Evolutionary conservation across 805 yeast genomes (phyloP), one percentile per base, ranked within the genome.

Genomic region (Candida quercuum): DNA sequence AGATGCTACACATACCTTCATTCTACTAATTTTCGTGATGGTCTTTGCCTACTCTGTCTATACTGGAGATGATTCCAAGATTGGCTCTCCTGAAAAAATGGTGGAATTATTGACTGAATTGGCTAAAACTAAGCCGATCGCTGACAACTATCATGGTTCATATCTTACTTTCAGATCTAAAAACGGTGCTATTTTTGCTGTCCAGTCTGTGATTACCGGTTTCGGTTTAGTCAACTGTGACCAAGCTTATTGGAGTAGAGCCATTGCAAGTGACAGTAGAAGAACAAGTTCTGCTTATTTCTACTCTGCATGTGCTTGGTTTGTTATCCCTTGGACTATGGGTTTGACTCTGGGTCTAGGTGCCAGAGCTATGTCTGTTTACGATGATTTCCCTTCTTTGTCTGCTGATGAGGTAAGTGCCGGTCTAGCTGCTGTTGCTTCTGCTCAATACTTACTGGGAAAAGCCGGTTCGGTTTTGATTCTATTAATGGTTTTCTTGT

Each of bases 1-100:
- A 12, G 78, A 74, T 50, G 73, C 72, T 51, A 60, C 65, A 14
- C 77, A 72, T 51, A 69, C 75, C 2, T 66, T 69, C 32, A 63
- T 71, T 37, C 56, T 71, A 31, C 59, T 64, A 41, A 55, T 63
- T 21, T 60, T 71, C 35, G 49, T 71, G 33, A 44, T 69, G 34
- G 49, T 61, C 6, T 52, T 66, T 15, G 51, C 52, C 5, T 69
- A 37, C 14, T 18, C 16, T 3, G 41, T 40, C 16, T 43, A 43
- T 15, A 36, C 39, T 10, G 46, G 46, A 34, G 46, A 43, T 32
- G 25, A 27, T 8, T 21, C 37, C 25, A 43, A 43, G 34, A 35
- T 61, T 43, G 56, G 55, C 14, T 55, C 62, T 13, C 73, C 75
- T 12, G 54, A 59, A 2, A 61, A 56, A 36, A 60, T 72, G 69